Evolutionary conservation across 768 basidiomycete species (phyloP), one percentile per base, ranked within the genome.

Genomic region (Galerina marginata): DNA sequence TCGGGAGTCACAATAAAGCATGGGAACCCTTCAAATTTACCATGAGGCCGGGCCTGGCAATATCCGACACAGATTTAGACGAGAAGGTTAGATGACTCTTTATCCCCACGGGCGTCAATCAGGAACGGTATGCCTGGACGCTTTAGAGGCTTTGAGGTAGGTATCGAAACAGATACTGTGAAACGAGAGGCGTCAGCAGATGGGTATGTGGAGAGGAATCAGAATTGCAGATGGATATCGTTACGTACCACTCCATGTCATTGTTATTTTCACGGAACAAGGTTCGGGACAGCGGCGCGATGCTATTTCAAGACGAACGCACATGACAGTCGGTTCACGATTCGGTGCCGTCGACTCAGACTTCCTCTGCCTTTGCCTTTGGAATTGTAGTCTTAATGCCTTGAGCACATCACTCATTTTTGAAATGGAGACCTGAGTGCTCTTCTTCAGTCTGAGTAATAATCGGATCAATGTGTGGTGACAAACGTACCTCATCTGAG

Each of bases 1-100:
- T 42, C 23, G 36, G 55, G 49, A 58, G 49, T 49, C 53, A 56
- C 29, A 44, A 40, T 59, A 54, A 50, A 33, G 54, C 55, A 67
- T 61, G 60, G 58, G 63, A 62, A 54, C 52, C 42, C 44, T 42
- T 51, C 39, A 47, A 47, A 54, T n/a, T 45, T 42, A 46, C 40
- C 61, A 62, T 54, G 52, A 59, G 62, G 58, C 44, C 23, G 33
- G 25, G 29, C 36, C 58, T 44, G 54, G 37, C 36, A 20, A 47
- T 38, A 16, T 52, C 49, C 57, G 57, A 40, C 38, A 51, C 57
- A 42, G 33, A 33, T 58, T 25, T 58, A 43, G 48, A 33, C 36
- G 15, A 26, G 20, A 50, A 44, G 37, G 26, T 25, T 7, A 7
- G 25, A 11, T 44, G 33, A 6, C 26, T 55, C 44, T 37, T 45